Evolutionary conservation across 2,329 filamentous ascomycete species (phyloP), one percentile per base, ranked within the genome.

Genomic region (Aureobasidium sp.): DNA sequence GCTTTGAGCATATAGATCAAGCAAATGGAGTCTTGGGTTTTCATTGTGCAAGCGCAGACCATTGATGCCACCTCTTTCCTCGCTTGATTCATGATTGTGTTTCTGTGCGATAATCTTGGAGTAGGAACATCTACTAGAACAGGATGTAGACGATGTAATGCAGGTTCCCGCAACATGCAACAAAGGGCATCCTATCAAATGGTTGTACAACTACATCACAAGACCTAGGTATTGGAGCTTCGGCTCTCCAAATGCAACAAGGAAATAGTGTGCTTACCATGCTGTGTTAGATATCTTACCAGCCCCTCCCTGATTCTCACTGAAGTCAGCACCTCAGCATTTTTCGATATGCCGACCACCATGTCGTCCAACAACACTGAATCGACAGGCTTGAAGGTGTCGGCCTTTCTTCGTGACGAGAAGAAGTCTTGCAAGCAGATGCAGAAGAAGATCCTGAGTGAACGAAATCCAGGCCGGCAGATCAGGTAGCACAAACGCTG

Each of bases 361-460:
- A 58, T 58, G 54, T 44, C 45, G 42, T 48, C 32, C 11, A 58
- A 48, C 25, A 58, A 34, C 7, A 9, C 42, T 32, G 32, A 39
- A 2, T 39, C 54, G 21, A 13, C 54, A 3, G 54, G 54, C 42
- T 42, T 59, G 29, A 59, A 50, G 34, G 57, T 59, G 1, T 59
- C 57, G 2, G 10, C 36, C 0, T 50, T 59, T 34, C 44, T 59
- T 27, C 34, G 57, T 9, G 36, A 59, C 10, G 57, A 59, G 27
- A 59, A 59, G 29, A 49, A 42, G 30, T 36, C 34, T 21, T 59
- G 57, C 29, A 59, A 59, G 10, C 34, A 15, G 27, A 50, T 59
- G 36, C 44, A 61, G 30, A 61, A 61, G 58, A 45, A 53, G 39
- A 61, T 61, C 3, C 48, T 61, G 30, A 52, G 58, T 53, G 21